phyloP scores from a whole-genome alignment of 2,329 filamentous ascomycete species.

The Raffaelea deltoideospora region DNA sequence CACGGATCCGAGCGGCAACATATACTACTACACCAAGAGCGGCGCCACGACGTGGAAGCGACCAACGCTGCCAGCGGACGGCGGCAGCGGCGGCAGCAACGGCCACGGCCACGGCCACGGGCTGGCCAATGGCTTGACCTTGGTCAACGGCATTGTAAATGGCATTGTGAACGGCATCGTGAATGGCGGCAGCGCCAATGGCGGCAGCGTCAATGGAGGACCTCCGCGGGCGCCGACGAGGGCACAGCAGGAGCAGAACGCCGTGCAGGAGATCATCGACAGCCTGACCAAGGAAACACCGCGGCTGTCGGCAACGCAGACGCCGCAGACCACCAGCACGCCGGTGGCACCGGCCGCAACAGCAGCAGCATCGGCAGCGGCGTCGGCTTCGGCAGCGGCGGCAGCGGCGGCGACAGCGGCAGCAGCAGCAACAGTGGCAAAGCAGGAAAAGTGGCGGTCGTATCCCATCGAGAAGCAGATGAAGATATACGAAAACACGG shows the following conservation, averaged over 20 bases:
- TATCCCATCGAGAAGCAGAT: slow-evolving; percentile 72
- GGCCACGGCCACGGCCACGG: too few relatives aligned
- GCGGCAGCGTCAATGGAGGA: too few relatives aligned
- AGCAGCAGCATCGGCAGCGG: neutral
- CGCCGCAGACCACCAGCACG: slow-evolving; percentile 44
- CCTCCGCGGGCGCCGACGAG: slow-evolving; percentile 53
- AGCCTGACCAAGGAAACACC: slow-evolving; percentile 59
- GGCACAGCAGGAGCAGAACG: slow-evolving; percentile 48
- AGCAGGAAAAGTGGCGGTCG: slow-evolving; percentile 56
- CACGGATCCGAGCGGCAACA: slow-evolving; percentile 52
- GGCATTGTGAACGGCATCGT: too few relatives aligned
- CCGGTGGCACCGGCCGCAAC: too few relatives aligned
- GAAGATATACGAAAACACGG: slow-evolving; percentile 88
- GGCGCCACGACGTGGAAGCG: slow-evolving; percentile 71
- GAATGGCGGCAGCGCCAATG: too few relatives aligned
- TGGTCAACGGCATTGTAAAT: too few relatives aligned
- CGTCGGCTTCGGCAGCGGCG: neutral
- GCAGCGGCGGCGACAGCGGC: too few relatives aligned
- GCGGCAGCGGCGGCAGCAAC: slow-evolving; percentile 43
- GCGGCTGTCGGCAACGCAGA: slow-evolving; percentile 40
- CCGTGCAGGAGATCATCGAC: slow-evolving; percentile 73
- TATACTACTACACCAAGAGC: slow-evolving; percentile 73
- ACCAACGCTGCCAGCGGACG: slow-evolving; percentile 54
- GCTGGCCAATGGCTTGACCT: too few relatives aligned
- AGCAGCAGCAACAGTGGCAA: too few relatives aligned